A percentile compares a stretch with the other conserved stretches of the same genome.
Evolutionary conservation across 116 monocot species (phyloP).

Genomic region (Phalaenopsis hybrid): DNA sequence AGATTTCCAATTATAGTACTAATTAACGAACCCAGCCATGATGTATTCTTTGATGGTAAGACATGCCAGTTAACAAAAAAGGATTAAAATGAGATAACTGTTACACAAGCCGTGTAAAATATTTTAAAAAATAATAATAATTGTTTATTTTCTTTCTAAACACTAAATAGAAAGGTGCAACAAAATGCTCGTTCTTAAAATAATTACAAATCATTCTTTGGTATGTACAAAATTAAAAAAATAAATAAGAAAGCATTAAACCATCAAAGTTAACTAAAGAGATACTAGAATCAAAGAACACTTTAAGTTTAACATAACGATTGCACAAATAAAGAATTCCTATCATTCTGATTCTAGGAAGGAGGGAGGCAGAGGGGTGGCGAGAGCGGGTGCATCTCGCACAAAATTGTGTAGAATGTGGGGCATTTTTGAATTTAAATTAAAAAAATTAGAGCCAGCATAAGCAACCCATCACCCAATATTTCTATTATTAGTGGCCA

Average conservation of each 20-base stretch:
- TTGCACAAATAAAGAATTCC: not conserved
- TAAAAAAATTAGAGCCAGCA: not conserved
- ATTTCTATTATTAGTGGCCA: too few species aligned
- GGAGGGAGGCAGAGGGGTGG: too few species aligned
- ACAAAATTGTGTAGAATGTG: not conserved
- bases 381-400: not conserved
- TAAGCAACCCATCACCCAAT: not conserved
- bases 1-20: conserved; percentile 95
- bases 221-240: not conserved
- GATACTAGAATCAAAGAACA: not conserved
- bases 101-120: not conserved
- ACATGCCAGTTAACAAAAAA: conserved; percentile 11
- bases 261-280: not conserved
- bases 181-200: not conserved
- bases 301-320: not conserved
- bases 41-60: conserved; percentile 59
- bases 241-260: not conserved
- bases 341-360: not conserved
- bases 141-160: not conserved
- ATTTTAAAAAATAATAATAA: not conserved
- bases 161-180: not conserved
- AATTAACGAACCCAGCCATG: conserved; percentile 94
- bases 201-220: not conserved
- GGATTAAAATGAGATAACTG: not conserved
- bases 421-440: too few species aligned